These are phyloP conservation scores for Thraustotheca clavata DNA, from an alignment of 352 stramenopile genomes.

Conservation along the genomic window DNA sequence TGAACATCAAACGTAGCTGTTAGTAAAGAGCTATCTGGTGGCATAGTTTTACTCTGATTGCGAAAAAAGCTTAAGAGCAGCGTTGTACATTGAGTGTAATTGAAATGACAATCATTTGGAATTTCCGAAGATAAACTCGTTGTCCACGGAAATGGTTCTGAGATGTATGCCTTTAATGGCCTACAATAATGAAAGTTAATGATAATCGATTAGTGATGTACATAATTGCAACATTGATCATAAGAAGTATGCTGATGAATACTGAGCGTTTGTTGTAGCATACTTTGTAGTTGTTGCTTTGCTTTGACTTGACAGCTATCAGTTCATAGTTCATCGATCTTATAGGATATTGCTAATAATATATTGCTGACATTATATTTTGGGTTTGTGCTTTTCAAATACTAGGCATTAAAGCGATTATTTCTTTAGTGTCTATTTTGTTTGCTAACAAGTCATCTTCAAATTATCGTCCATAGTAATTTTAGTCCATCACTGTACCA, in stretches of 20 bases:
- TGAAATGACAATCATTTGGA: not conserved
- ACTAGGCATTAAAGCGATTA: no score
- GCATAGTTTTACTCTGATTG: not conserved
- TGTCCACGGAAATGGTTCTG: not conserved
- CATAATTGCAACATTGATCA: not conserved
- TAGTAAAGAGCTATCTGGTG: not conserved
- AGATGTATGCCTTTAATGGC: conserved; percentile 4
- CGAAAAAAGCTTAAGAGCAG: not conserved
- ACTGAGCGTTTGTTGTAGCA: not conserved
- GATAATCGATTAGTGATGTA: not conserved
- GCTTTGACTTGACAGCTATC: no score
- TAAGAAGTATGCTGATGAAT: not conserved
- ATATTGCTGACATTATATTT: no score
- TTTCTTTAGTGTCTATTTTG: no score
- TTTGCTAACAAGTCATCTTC: no score
- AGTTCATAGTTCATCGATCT: no score
- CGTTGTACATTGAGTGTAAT: not conserved
- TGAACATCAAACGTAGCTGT: not conserved
- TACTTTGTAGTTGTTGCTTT: no score
- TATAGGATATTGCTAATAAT: no score
- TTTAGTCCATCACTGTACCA: no score
- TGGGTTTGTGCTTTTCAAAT: no score
- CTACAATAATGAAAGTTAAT: no score
- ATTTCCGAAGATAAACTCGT: not conserved
- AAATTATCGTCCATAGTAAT: no score